Evolutionary conservation across 164 flowering plant species (phyloP).

Genomic region (Dillenia turbinata): DNA sequence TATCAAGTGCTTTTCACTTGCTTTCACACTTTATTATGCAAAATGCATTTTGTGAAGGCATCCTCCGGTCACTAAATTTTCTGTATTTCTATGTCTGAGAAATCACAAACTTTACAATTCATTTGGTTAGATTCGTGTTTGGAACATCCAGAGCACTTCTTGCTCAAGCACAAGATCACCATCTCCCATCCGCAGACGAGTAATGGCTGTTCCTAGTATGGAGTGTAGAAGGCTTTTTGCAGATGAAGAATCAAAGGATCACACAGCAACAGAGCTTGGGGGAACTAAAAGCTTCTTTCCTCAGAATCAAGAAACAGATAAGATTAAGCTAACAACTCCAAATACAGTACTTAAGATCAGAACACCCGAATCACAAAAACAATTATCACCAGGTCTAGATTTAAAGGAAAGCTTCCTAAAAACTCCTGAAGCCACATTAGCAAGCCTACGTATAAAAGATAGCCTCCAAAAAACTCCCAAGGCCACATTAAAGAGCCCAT

Average conservation of each 20-base stretch:
- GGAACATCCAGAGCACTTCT: constrained; percentile 36
- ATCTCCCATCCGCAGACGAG: constrained; percentile 50
- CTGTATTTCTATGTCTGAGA: too few relatives aligned
- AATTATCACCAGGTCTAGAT: constrained; percentile 11
- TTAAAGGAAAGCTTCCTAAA: constrained; percentile 19
- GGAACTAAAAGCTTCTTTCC: constrained; percentile 8
- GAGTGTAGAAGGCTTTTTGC: constrained; percentile 34
- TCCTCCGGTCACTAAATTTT: too few relatives aligned
- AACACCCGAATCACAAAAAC: constrained; percentile 56
- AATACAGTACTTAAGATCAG: constrained; percentile 28
- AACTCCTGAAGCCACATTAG: constrained; percentile 35
- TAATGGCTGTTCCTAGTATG: constrained; percentile 49
- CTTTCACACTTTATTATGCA: too few relatives aligned
- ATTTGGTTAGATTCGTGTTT: constrained; percentile 51
- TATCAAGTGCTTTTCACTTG: too few relatives aligned
- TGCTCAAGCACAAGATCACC: constrained; percentile 43
- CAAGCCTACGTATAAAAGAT: constrained; percentile 30
- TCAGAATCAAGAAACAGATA: constrained; percentile 10
- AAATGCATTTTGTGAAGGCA: too few relatives aligned
- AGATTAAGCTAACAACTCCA: constrained; percentile 10
- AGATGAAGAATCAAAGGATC: constrained; percentile 21
- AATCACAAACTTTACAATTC: background rate
- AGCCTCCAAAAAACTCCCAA: constrained; percentile 37
- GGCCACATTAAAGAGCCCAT: constrained; percentile 39
- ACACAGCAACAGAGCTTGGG: constrained; percentile 5